Conservation (phyloP, 2,329 filamentous ascomycete species). For the Geosmithia morbida region DNA sequence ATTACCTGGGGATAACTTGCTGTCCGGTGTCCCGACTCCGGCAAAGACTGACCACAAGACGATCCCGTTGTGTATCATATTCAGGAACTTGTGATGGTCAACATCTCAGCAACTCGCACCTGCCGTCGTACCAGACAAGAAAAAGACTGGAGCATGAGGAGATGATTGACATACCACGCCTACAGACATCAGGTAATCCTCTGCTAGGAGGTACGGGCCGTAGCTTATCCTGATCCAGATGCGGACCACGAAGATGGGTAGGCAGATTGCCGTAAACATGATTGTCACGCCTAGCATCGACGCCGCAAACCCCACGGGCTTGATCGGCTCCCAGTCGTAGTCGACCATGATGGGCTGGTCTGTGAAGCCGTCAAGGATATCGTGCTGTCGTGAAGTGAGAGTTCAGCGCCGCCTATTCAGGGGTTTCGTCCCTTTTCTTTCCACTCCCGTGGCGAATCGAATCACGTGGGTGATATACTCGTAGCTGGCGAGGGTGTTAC, state of each 20-base stretch:
- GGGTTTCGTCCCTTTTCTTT: too few species aligned
- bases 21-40: neutral
- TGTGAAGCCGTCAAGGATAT: too few species aligned
- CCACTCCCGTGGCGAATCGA: too few species aligned
- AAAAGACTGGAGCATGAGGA: neutral
- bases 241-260: neutral
- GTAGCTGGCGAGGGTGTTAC: too few species aligned
- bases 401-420: too few species aligned
- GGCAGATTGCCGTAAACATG: neutral
- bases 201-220: neutral
- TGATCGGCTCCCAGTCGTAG: neutral
- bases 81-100: neutral
- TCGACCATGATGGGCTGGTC: neutral
- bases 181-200: slow-evolving; percentile 1
- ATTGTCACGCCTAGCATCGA: neutral
- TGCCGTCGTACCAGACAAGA: too few species aligned
- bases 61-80: neutral
- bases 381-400: too few species aligned
- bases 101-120: too few species aligned
- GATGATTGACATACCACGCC: neutral
- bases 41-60: neutral
- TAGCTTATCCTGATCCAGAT: neutral
- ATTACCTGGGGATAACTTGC: neutral
- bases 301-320: neutral
- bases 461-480: too few species aligned